Percentiles rank a stretch among this genome's conserved stretches.
Conservation (phyloP, 495 filamentous ascomycete genomes). For the Penicillium steckii region DNA sequence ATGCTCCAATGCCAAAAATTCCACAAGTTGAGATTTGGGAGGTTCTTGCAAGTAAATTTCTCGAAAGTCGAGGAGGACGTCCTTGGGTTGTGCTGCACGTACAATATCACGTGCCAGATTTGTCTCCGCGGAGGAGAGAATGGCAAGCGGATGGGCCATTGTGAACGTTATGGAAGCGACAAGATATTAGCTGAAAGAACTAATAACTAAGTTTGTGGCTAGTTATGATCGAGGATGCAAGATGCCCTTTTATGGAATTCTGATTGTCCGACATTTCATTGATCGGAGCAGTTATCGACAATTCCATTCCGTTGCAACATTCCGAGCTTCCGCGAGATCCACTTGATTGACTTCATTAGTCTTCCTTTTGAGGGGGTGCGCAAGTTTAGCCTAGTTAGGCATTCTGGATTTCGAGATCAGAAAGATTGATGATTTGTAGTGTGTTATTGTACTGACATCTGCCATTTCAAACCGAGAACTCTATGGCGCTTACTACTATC, state of each 20-base stretch:
- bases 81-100: conserved; percentile 35
- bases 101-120: conserved; percentile 48
- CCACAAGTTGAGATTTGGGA: conserved; percentile 43
- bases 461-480: too few species aligned
- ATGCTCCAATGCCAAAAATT: conserved; percentile 51
- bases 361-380: not conserved
- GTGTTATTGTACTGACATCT: too few species aligned
- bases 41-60: conserved; percentile 55
- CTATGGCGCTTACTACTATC: too few species aligned
- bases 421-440: too few species aligned
- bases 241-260: too few species aligned
- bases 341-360: not conserved
- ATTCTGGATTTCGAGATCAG: not conserved
- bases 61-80: conserved; percentile 49
- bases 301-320: not conserved
- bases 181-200: too few species aligned
- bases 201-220: too few species aligned
- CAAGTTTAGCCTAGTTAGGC: not conserved
- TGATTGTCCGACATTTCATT: not conserved
- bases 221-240: too few species aligned
- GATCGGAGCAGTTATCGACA: too few species aligned
- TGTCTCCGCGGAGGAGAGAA: conserved; percentile 47
- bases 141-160: conserved; percentile 46
- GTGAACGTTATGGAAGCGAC: not conserved
- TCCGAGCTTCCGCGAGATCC: not conserved